Base-by-base conservation (phyloP, 306 rosid genomes). In the Urtica urens region DNA sequence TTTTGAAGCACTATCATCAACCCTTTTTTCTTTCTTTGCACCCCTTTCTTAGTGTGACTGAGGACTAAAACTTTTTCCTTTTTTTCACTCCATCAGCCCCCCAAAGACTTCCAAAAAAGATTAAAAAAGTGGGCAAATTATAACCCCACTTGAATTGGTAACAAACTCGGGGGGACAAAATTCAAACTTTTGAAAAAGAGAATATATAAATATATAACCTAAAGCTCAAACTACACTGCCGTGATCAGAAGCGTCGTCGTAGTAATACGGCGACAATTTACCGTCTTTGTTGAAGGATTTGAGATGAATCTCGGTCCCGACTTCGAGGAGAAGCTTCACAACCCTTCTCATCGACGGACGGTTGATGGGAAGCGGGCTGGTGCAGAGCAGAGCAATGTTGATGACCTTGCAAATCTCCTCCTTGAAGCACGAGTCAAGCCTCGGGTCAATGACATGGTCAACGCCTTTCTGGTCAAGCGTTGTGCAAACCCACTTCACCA, bases 401-500 rank as follows among this genome's bases (percentile, higher is more conserved):
- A 87, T 82, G 52, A 87, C 86, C 76, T 67, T 87, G 79, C 84
- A 63, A 17, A 83, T 65, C 21, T 83, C 94, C 50, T 78, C 86
- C 64, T 76, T 80, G 81, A 53, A 75, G 64, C 86, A 78, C 18
- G 81, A 52, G 18, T 80, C 88, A 0, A 87, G 81, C 45, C 82
- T 77, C 2, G 78, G 46, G 59, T 87, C 94, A 10, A 83, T 21
- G 5, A 87, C 88, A 34, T 76, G 68, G 28, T 80, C 94, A 18
- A 80, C 74, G 0, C 93, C 94, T 39, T 80, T 81, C 66, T 80
- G 88, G 43, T 87, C 94, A 55, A 83, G 72, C 6, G 79, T 76
- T 67, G 71, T 76, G 61, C 94, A 83, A 2, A 72, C 86, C 94
- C 96, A 87, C 68, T 75, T 83, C 62, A 83, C 96, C 70, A 83